Percentiles rank a stretch among this genome's conserved stretches.
phyloP scores from a whole-genome alignment of 2,329 filamentous ascomycete species.

The Didymella arachidicola region DNA sequence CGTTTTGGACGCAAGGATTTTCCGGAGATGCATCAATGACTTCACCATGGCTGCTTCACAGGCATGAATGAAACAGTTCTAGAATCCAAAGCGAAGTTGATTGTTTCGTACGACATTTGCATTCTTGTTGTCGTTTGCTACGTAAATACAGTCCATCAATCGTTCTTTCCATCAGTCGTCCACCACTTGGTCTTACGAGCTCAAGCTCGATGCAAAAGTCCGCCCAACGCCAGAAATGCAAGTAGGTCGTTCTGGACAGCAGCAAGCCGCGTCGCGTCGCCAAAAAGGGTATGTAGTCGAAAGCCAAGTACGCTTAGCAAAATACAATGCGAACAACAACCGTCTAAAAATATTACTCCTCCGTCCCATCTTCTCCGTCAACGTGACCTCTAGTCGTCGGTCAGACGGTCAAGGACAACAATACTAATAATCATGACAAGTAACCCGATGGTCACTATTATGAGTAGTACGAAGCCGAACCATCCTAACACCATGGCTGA shows the following conservation, averaged over 20 bases:
- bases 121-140: conserved; percentile 39
- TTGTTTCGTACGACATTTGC: conserved; percentile 22
- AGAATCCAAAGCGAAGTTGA: not conserved
- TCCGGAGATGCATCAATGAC: conserved; percentile 19
- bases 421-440: conserved; percentile 98
- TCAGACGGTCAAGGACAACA: conserved; percentile 72
- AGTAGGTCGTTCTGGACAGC: conserved; percentile 36
- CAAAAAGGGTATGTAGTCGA: conserved; percentile 45
- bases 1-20: conserved; percentile 17
- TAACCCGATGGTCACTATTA: conserved; percentile 93
- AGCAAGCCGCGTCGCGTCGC: conserved; percentile 34
- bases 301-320: conserved; percentile 39
- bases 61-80: not conserved
- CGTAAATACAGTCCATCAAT: conserved; percentile 38
- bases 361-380: conserved; percentile 1
- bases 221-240: conserved; percentile 44
- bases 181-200: conserved; percentile 17
- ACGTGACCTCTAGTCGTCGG: conserved; percentile 45
- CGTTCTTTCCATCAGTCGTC: conserved; percentile 25
- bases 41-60: conserved; percentile 5
- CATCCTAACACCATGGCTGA: conserved; percentile 96
- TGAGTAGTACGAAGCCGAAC: conserved; percentile 93
- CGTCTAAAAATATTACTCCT: conserved; percentile 25
- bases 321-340: conserved; percentile 32
- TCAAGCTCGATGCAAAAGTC: conserved; percentile 12